A percentile compares a stretch with the other conserved stretches of the same genome.
phyloP scores from a whole-genome alignment of 2,329 filamentous ascomycete genomes.

The Drechslera avenae region DNA sequence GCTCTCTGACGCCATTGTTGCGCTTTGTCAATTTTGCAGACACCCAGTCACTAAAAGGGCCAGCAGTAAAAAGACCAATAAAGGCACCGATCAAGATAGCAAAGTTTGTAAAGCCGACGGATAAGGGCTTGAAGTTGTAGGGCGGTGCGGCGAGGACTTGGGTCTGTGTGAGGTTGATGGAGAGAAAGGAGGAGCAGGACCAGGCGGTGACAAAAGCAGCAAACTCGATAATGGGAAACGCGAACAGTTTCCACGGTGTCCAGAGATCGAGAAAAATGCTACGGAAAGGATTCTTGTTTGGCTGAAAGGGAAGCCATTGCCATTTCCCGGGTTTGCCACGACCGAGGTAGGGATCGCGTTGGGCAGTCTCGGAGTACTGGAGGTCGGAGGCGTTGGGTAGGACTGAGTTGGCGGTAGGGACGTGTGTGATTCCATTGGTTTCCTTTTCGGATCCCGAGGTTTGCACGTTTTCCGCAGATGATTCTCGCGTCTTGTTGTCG shows the following conservation, averaged over 20 bases:
- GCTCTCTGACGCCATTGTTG: conserved; percentile 62
- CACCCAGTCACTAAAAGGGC: conserved; percentile 63
- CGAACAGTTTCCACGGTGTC: conserved; percentile 66
- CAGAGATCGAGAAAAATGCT: conserved; percentile 61
- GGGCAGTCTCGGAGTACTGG: conserved; percentile 45
- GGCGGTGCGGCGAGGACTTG: conserved; percentile 62
- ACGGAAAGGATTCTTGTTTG: conserved; percentile 53
- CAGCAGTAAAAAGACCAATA: conserved; percentile 61
- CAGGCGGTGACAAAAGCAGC: conserved; percentile 66
- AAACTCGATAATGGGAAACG: conserved; percentile 67
- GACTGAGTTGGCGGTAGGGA: conserved; percentile 25
- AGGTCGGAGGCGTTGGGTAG: conserved; percentile 29
- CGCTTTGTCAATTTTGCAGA: conserved; percentile 57
- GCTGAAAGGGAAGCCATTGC: conserved; percentile 62
- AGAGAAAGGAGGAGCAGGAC: conserved; percentile 63
- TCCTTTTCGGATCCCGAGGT: conserved; percentile 24
- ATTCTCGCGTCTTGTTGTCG: conserved; percentile 27
- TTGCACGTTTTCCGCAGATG: conserved; percentile 16
- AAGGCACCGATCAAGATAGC: conserved; percentile 60
- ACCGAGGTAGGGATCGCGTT: conserved; percentile 61
- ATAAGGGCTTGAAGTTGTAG: conserved; percentile 58
- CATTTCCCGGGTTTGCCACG: conserved; percentile 59
- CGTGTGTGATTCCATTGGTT: conserved; percentile 33
- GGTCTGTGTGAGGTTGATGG: conserved; percentile 64
- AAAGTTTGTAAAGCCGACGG: conserved; percentile 63